Evolutionary conservation across 345 rosid genomes (phyloP), one percentile per base, ranked within the genome.

Genomic region (Eutrema japonicum): DNA sequence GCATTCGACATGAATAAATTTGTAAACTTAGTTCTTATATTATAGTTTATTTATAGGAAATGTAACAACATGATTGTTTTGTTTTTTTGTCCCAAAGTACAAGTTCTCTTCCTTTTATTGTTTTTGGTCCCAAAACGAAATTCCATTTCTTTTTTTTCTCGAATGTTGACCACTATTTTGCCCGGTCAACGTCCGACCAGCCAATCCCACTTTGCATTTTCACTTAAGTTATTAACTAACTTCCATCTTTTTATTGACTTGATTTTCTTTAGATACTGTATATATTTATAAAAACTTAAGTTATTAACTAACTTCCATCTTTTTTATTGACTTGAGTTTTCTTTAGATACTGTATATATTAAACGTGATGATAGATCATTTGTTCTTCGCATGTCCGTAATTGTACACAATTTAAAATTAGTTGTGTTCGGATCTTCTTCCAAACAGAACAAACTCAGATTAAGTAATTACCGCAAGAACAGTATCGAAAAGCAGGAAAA

Each of bases 111-210:
- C 52, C 40, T 50, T 50, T 10, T 3, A 16, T 26, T 33, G 38
- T 12, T 22, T 71, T 71, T 41, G 52, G 62, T 61, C 76, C 68
- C 68, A 41, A 61, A 60, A 40, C 8, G 2, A 47, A 45, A 45
- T 43, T 14, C 4, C 49, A 13, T 10, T 36, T 33, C 6, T 22
- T 57, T 22, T 57, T 22, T 22, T 1, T 8, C n/a, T 68, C n/a
- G 6, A 41, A 10, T 65, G 61, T 66, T 74, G 68, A 74, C 67
- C 51, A 33, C 66, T 74, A 49, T 74, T 73, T 74, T 73, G 58
- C 57, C 55, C 1, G 55, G 78, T 74, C 78, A 67, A 67, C 67
- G 73, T 66, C 68, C 68, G 53, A 74, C 78, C 78, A 43, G 54
- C 68, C 61, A 40, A 59, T 66, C 2, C 68, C 73, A 59, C 68